These are phyloP conservation scores for Candida corydali DNA, from an alignment of 805 yeast species.

Conservation along the genomic window DNA sequence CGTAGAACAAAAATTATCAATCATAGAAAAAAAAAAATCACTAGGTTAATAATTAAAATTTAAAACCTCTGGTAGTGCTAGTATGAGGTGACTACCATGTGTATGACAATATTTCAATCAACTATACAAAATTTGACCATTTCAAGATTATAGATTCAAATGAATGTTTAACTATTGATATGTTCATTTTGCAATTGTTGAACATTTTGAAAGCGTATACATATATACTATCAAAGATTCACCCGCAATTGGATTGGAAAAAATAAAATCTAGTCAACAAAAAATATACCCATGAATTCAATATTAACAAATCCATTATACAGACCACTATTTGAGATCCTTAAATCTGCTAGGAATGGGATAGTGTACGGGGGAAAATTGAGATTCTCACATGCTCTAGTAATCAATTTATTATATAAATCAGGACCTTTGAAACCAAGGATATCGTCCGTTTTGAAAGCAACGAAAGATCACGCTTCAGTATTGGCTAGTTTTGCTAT, in stretches of 20 bases:
- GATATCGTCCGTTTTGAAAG: conserved; percentile 41
- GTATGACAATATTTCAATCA: too few species aligned
- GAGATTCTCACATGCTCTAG: conserved; percentile 61
- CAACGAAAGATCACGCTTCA: conserved; percentile 52
- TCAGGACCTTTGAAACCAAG: conserved; percentile 48
- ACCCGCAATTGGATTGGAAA: too few species aligned
- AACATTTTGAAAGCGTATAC: too few species aligned
- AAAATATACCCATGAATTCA: conserved; percentile 12
- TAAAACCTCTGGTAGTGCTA: neutral
- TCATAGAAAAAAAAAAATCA: too few species aligned
- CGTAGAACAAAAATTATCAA: too few species aligned
- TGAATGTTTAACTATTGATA: too few species aligned
- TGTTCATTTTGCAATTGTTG: too few species aligned
- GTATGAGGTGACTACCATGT: neutral
- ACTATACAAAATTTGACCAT: too few species aligned
- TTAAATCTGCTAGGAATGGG: conserved; percentile 42
- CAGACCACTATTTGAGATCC: conserved; percentile 30
- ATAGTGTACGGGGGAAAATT: conserved; percentile 59
- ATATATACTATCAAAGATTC: too few species aligned
- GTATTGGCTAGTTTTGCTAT: conserved; percentile 56
- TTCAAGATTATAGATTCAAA: too few species aligned
- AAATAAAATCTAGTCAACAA: too few species aligned
- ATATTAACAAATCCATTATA: conserved; percentile 22
- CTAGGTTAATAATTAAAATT: too few species aligned
- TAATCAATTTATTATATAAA: conserved; percentile 53